Evolutionary conservation across 2,329 filamentous ascomycete genomes (phyloP).

Genomic region (Aspergillus sp.): DNA sequence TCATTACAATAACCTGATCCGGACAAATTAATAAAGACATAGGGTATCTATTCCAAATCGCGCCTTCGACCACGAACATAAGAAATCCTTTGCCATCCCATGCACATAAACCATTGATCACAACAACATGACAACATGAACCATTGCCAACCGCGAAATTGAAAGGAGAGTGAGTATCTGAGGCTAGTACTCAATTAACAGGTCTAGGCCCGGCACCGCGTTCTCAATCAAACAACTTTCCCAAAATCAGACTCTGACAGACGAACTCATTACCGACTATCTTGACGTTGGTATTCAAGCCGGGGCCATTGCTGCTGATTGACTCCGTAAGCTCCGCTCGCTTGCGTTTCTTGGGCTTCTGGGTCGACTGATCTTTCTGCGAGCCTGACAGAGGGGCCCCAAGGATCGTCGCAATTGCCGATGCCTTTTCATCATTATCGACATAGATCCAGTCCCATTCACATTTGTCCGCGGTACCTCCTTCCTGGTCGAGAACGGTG

Average conservation of each 20-base stretch:
- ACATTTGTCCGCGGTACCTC: conserved; percentile 38
- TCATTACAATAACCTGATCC: neutral
- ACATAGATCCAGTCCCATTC: conserved; percentile 78
- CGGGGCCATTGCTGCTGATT: conserved; percentile 29
- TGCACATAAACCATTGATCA: neutral
- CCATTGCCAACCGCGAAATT: neutral
- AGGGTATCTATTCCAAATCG: neutral
- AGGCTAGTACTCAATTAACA: neutral
- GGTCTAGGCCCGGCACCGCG: conserved; percentile 2
- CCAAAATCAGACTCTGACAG: conserved; percentile 88
- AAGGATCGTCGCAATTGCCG: conserved; percentile 49
- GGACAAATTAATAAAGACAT: neutral
- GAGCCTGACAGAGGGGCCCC: conserved; percentile 16
- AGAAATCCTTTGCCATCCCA: neutral
- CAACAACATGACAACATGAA: neutral
- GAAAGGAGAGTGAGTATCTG: neutral
- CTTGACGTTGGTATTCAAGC: conserved; percentile 53
- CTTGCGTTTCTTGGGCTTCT: conserved; percentile 46
- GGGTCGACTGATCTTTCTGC: conserved; percentile 27
- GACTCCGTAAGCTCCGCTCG: conserved; percentile 29
- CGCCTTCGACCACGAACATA: neutral
- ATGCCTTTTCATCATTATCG: conserved; percentile 61
- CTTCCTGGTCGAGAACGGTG: conserved; percentile 54
- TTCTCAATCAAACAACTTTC: conserved; percentile 67
- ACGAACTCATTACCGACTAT: conserved; percentile 83